A percentile compares a stretch with the other conserved stretches of the same genome.
These are phyloP conservation scores for Aspergillus sp. DNA, from an alignment of 2,329 filamentous ascomycete species.

Conservation along the genomic window DNA sequence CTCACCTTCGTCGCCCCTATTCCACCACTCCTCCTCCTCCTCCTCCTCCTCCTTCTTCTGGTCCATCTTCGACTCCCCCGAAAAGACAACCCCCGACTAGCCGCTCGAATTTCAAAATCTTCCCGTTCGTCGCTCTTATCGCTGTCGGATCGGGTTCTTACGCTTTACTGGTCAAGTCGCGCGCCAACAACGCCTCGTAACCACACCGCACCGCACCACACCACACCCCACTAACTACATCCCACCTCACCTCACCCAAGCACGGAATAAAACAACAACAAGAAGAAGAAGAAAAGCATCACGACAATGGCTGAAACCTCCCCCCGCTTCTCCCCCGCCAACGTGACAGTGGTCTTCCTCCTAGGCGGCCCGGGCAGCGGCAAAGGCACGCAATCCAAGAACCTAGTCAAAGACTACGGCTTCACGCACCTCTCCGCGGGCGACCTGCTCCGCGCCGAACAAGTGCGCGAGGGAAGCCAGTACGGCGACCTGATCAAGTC, in stretches of 20 bases:
- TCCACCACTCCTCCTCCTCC: constrained; percentile 6
- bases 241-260: background rate
- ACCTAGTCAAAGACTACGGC: constrained; percentile 76
- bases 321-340: constrained; percentile 66
- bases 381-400: constrained; percentile 91
- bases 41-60: constrained; percentile 7
- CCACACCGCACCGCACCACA: constrained; percentile 45
- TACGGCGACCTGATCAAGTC: constrained; percentile 89
- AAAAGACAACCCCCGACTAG: constrained; percentile 13
- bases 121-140: constrained; percentile 39
- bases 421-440: constrained; percentile 92
- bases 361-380: constrained; percentile 92
- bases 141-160: constrained; percentile 44
- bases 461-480: constrained; percentile 73
- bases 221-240: background rate
- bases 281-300: constrained; percentile 2
- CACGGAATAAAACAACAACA: background rate
- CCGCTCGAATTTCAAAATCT: constrained; percentile 33
- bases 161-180: constrained; percentile 43
- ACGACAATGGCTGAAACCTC: constrained; percentile 18
- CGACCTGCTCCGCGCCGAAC: constrained; percentile 87
- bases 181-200: constrained; percentile 38
- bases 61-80: constrained; percentile 10
- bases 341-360: constrained; percentile 91
- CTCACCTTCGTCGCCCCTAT: constrained; percentile 10